A percentile compares a stretch with the other conserved stretches of the same genome.
These are phyloP conservation scores for Gossypium lobatum DNA, from an alignment of 441 rosid genomes.

Conservation along the genomic window DNA sequence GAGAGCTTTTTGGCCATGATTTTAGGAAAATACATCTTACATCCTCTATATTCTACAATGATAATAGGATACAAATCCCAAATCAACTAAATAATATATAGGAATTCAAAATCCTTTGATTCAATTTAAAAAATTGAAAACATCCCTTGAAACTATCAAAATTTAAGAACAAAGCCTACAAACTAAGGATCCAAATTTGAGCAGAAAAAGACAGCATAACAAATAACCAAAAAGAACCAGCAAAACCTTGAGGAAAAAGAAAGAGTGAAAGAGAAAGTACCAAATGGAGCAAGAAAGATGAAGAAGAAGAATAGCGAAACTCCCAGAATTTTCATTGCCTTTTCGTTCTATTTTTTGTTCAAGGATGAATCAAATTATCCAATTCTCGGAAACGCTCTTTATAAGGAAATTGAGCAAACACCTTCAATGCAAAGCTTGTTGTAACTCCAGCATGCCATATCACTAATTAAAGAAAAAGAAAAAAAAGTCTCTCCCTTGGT, in stretches of 20 bases:
- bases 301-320: conserved; percentile 25
- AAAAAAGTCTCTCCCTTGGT: conserved; percentile 11
- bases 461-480: background rate
- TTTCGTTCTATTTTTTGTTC: background rate
- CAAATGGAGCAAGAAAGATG: conserved; percentile 33
- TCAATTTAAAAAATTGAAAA: background rate
- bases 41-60: background rate
- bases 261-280: conserved; percentile 26
- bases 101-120: background rate
- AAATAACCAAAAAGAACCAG: conserved; percentile 10
- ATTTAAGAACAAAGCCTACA: background rate
- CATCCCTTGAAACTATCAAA: background rate
- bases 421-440: conserved; percentile 22
- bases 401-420: background rate
- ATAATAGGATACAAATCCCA: conserved; percentile 3
- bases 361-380: conserved; percentile 2
- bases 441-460: conserved; percentile 29
- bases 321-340: conserved; percentile 32
- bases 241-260: background rate
- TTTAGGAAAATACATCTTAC: background rate
- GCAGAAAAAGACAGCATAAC: background rate
- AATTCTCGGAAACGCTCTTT: background rate
- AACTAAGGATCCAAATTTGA: no score
- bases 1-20: background rate
- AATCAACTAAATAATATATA: background rate